These are phyloP conservation scores for Marchantia paleacea DNA, from an alignment of 225 moss, liverwort and hornwort species.

Conservation along the genomic window DNA sequence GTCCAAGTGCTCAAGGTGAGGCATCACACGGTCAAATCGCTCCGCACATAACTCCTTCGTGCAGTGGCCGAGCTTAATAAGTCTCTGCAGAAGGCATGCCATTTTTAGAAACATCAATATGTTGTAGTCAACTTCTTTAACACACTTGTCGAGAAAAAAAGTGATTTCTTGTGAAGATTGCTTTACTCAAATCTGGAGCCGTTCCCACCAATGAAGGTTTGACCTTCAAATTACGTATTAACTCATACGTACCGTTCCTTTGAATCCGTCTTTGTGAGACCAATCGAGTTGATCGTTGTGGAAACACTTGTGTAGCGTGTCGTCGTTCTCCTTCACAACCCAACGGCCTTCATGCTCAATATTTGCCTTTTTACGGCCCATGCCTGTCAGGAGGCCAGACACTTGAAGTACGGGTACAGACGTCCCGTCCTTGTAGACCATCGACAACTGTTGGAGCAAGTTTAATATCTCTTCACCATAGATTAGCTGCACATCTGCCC, in stretches of 20 bases:
- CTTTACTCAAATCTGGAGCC: neutral
- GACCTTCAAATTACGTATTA: neutral
- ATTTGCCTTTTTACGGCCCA: neutral
- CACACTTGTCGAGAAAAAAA: neutral
- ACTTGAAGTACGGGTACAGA: neutral
- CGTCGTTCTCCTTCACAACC: neutral
- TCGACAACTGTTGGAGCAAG: neutral
- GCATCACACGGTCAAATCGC: neutral
- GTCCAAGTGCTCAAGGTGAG: neutral
- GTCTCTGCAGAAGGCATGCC: neutral
- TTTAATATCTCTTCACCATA: neutral
- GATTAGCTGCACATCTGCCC: neutral
- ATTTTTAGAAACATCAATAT: neutral
- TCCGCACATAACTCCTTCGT: neutral
- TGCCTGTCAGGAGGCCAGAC: neutral
- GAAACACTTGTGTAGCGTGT: neutral
- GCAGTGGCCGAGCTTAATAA: neutral
- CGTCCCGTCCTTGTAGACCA: neutral
- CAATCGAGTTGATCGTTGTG: neutral
- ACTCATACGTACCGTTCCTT: neutral
- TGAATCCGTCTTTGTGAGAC: neutral
- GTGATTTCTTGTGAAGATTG: neutral
- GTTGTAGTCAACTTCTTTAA: neutral
- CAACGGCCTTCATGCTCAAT: neutral
- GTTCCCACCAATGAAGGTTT: neutral